Evolutionary conservation across 139 green algal genomes (phyloP), one percentile per base, ranked within the genome.

Genomic region (Medakamo hakoo): DNA sequence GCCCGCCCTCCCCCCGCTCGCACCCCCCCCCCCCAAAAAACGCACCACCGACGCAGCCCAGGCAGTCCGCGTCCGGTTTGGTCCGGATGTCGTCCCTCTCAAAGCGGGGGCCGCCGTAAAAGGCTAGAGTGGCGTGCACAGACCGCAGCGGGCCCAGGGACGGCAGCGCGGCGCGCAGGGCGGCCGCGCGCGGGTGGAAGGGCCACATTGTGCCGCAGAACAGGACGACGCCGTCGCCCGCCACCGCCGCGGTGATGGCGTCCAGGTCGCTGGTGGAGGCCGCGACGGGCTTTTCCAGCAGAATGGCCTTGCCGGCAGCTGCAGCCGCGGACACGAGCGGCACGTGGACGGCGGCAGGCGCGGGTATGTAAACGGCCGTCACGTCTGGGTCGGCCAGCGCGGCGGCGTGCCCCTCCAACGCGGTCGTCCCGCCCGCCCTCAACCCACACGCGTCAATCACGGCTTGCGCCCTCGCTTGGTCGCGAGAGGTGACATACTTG

Each of bases 221-320:
- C 19, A 79, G 67, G 63, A 70, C 63, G 4, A 79, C 59, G 23
- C 60, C 63, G 19, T 66, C 66, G 2, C 27, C 30, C 24, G n/a
- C 4, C 24, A 60, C 68, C 3, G 63, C 60, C 26, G 4, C n/a
- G 20, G 73, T 5, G 20, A 79, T 74, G 16, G 65, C 61, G 19
- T 69, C 70, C 29, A 61, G 23, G 1, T 74, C 69, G n/a, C 55
- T 49, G 16, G 23, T 3, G 48, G 57, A 66, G 57, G 69, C 4
- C 2, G 76, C 69, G 25, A 77, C 65, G 9, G 78, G 78, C 72
- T 84, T 84, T 59, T 84, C 78, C 27, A 78, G 63, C 24, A 84
- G 49, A 18, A 84, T 59, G 59, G 80, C 72, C 61, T 83, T 83
- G 14, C 76, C 76, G 2, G 68, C 28, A 1, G 55, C 64, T 23